Evolutionary conservation across 148 eudicot species (phyloP).

Genomic region (Silene uniflora): DNA sequence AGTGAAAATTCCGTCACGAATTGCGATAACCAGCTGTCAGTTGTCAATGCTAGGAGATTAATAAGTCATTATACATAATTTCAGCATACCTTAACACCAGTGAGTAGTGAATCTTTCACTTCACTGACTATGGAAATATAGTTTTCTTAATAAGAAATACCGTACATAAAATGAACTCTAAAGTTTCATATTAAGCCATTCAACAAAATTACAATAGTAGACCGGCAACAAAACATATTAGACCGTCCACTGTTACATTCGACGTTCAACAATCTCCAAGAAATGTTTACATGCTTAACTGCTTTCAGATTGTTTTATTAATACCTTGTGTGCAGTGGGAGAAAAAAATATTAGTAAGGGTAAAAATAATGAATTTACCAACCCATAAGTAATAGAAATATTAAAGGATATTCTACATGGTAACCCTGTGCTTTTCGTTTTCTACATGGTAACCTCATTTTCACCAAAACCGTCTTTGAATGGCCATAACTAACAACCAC

Average conservation of each 20-base stretch:
- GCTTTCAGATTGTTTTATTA: neutral
- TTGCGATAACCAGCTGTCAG: too few relatives aligned
- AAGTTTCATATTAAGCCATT: neutral
- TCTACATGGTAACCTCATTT: too few relatives aligned
- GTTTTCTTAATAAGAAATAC: too few relatives aligned
- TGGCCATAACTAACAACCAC: too few relatives aligned
- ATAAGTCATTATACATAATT: neutral
- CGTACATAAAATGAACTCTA: too few relatives aligned
- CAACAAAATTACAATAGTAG: neutral
- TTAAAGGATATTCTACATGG: too few relatives aligned
- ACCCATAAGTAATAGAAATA: conserved; percentile 1
- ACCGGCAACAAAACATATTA: neutral
- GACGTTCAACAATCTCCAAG: neutral
- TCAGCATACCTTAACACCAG: neutral
- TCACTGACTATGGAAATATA: neutral
- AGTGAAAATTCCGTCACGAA: too few relatives aligned
- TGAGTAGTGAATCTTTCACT: neutral
- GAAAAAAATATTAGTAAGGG: neutral
- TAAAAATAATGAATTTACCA: neutral
- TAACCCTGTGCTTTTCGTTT: too few relatives aligned
- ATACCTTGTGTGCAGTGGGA: neutral
- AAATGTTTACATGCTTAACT: conserved; percentile 7
- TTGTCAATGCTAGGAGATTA: too few relatives aligned
- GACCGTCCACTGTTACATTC: neutral
- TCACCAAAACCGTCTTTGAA: too few relatives aligned